Evolutionary conservation across 192 early-diverging fungal species (phyloP).

Genomic region (Linnemannia hyalina): DNA sequence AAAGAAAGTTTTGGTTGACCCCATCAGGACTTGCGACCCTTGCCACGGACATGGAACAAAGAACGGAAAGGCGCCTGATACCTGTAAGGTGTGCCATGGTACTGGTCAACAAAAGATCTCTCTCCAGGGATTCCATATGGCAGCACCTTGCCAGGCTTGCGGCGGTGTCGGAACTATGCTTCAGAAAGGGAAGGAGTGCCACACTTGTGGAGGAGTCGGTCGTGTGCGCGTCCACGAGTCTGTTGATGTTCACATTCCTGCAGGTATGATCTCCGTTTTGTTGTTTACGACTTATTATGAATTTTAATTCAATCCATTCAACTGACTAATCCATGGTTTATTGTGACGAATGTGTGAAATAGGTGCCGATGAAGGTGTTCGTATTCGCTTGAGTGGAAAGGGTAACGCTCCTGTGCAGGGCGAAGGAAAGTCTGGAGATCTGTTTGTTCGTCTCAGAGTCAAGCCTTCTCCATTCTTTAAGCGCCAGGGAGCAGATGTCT

Average conservation of each 20-base stretch:
- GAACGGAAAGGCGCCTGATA: constrained; percentile 75
- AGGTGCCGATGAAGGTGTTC: constrained; percentile 86
- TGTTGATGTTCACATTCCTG: constrained; percentile 83
- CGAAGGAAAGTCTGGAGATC: constrained; percentile 83
- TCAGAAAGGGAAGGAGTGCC: constrained; percentile 75
- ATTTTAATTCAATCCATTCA: neutral
- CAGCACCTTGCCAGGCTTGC: constrained; percentile 85
- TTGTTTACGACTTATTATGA: neutral
- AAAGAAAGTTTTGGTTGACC: constrained; percentile 74
- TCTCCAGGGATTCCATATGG: constrained; percentile 94
- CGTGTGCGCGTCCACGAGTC: constrained; percentile 80
- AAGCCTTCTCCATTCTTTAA: constrained; percentile 81
- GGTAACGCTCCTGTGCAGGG: constrained; percentile 87
- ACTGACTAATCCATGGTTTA: neutral
- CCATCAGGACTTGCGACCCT: constrained; percentile 78
- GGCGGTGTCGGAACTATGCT: constrained; percentile 85
- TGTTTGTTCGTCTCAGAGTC: constrained; percentile 86
- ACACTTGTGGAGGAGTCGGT: constrained; percentile 85
- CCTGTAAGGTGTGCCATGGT: constrained; percentile 85
- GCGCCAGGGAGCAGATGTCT: constrained; percentile 86
- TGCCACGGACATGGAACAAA: constrained; percentile 89
- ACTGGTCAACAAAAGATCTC: constrained; percentile 85
- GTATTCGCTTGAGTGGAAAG: constrained; percentile 80
- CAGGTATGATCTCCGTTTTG: constrained; percentile 58
- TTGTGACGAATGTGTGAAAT: constrained; percentile 3